These are phyloP conservation scores for Bipolaris sorokiniana DNA, from an alignment of 2,329 filamentous ascomycete species.

Conservation along the genomic window DNA sequence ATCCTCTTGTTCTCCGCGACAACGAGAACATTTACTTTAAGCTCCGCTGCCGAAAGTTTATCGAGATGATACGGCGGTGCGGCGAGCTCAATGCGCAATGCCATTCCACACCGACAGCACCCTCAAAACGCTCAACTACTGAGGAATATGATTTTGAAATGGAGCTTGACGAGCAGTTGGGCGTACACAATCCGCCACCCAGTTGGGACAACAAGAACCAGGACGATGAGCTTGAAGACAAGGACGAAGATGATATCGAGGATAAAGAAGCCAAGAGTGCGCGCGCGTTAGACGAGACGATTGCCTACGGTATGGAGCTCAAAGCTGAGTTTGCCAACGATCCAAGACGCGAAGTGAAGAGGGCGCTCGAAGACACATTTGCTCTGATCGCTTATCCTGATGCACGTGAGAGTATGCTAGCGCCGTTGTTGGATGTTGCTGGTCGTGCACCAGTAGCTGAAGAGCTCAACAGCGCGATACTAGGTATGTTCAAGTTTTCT, in stretches of 20 bases:
- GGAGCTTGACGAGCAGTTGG: conserved; percentile 62
- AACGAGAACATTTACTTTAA: conserved; percentile 88
- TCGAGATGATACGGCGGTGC: conserved; percentile 72
- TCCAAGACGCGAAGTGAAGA: conserved; percentile 70
- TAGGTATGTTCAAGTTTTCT: conserved; percentile 62
- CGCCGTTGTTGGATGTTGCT: conserved; percentile 75
- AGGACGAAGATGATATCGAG: conserved; percentile 26
- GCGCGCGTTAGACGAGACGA: conserved; percentile 69
- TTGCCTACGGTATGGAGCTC: conserved; percentile 80
- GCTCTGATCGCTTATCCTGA: conserved; percentile 86
- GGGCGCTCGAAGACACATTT: conserved; percentile 82
- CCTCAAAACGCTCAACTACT: conserved; percentile 40
- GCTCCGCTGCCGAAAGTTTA: conserved; percentile 86
- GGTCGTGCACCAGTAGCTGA: conserved; percentile 83
- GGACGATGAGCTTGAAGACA: conserved; percentile 50
- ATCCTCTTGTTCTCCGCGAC: conserved; percentile 77
- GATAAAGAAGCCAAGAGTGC: conserved; percentile 41
- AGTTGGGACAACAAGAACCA: conserved; percentile 38
- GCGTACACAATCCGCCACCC: conserved; percentile 40
- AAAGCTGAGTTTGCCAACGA: conserved; percentile 78
- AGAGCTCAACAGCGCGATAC: conserved; percentile 89
- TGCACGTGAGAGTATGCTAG: conserved; percentile 76
- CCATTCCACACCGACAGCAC: conserved; percentile 31
- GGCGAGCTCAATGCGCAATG: conserved; percentile 52
- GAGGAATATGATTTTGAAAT: conserved; percentile 63